Percentiles rank a stretch among this genome's conserved stretches.
Conservation (phyloP, 2,329 filamentous ascomycete genomes). For the Arthrobotrys sinensis region DNA sequence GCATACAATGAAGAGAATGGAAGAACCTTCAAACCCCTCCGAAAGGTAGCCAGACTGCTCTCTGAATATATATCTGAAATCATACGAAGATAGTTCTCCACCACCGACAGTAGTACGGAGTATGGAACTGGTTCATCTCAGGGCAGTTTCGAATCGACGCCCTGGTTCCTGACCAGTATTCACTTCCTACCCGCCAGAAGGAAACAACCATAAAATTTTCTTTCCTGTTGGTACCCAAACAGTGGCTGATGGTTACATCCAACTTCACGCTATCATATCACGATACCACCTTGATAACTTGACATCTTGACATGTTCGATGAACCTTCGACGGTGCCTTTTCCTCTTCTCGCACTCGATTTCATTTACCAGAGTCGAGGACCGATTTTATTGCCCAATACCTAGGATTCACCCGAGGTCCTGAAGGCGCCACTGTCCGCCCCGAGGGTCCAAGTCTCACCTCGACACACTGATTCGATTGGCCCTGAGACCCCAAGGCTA, state of each 20-base stretch:
- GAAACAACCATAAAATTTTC: not conserved
- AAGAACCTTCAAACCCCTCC: slow-evolving; percentile 14
- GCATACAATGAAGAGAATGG: not conserved
- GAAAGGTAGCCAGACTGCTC: not conserved
- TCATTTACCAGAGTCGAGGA: not conserved
- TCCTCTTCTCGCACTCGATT: not conserved
- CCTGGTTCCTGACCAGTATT: not conserved
- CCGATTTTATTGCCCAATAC: not conserved
- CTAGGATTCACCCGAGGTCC: not conserved
- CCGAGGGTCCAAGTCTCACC: slow-evolving; percentile 18
- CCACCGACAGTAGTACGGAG: not conserved
- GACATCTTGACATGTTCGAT: no score
- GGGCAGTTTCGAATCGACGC: slow-evolving; percentile 43
- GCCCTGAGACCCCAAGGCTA: slow-evolving; percentile 18
- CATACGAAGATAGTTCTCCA: not conserved
- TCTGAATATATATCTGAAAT: slow-evolving; percentile 7
- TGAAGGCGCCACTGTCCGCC: not conserved
- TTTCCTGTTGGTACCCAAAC: not conserved
- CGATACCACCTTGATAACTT: not conserved
- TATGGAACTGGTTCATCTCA: slow-evolving; percentile 33
- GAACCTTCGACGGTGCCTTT: no score
- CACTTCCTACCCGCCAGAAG: slow-evolving; percentile 5
- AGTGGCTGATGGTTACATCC: not conserved
- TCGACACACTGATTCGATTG: slow-evolving; percentile 28
- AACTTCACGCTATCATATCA: not conserved